Evolutionary conservation across 495 filamentous ascomycete species (phyloP), one percentile per base, ranked within the genome.

Genomic region (Thermochaetoides thermophila): DNA sequence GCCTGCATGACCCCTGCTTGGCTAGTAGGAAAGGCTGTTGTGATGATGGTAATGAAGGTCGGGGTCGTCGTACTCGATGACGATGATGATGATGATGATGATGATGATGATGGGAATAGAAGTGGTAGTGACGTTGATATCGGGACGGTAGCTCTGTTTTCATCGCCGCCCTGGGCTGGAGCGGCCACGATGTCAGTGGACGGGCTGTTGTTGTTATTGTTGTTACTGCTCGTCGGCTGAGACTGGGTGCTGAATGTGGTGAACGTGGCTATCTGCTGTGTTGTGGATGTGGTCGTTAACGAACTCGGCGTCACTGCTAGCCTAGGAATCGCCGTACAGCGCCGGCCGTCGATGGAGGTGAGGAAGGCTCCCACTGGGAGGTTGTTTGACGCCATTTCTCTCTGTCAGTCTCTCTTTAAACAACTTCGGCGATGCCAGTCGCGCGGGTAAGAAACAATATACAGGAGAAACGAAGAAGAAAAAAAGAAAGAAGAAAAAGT

Each of bases 291-390:
- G 3, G 14, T 24, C 30, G 29, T 7, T 14, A 32, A 34, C 5
- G 3, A 29, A 1, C 32, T 27, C n/a, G 20, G n/a, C n/a, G n/a
- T n/a, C n/a, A n/a, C n/a, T n/a, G n/a, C 31, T 17, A 34, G 37
- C 34, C 53, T 61, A 23, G 65, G 64, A 32, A 63, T 42, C 20
- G 57, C 59, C 40, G 65, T 66, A 45, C 67, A 69, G 45, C 50
- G 56, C 37, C 47, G 58, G 13, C 64, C 63, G 14, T 53, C 31
- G 29, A 66, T 54, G 10, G 49, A 60, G 17, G 65, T 63, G 38
- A 63, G 50, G 18, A 45, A 56, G n/a, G 50, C 56, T 40, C 56
- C 53, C 47, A 49, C 38, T 32, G 53, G 58, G 48, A 57, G 51
- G 30, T 40, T 46, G 23, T 40, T 34, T 23, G 36, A 40, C 18